These are phyloP conservation scores for Camellia oleifera DNA, from an alignment of 179 eudicot genomes.

Conservation along the genomic window DNA sequence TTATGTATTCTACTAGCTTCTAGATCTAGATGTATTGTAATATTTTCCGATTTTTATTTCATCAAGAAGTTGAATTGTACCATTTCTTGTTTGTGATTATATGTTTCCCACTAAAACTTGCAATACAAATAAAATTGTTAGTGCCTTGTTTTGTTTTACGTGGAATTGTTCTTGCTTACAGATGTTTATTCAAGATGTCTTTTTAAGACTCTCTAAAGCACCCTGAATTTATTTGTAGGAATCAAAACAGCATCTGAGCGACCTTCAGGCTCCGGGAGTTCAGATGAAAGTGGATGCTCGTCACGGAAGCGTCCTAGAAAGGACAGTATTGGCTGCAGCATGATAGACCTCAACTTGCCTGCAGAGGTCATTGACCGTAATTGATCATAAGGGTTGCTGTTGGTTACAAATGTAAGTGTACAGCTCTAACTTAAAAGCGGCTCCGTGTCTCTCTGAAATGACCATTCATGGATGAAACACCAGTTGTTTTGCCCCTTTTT, in stretches of 20 bases:
- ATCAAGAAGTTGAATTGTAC: too few relatives aligned
- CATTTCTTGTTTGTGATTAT: too few relatives aligned
- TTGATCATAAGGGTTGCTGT: conserved; percentile 11
- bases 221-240: conserved; percentile 16
- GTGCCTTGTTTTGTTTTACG: too few relatives aligned
- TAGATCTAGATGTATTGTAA: too few relatives aligned
- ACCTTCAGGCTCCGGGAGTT: conserved; percentile 36
- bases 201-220: neutral
- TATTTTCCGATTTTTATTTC: too few relatives aligned
- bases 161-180: too few relatives aligned
- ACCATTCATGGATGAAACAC: neutral
- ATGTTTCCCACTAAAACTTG: too few relatives aligned
- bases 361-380: conserved; percentile 28
- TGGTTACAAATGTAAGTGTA: conserved; percentile 9
- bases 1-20: neutral
- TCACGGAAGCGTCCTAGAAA: conserved; percentile 30
- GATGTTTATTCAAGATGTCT: too few relatives aligned
- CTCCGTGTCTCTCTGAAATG: neutral
- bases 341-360: conserved; percentile 40
- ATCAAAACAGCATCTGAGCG: conserved; percentile 14
- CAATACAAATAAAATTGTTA: too few relatives aligned
- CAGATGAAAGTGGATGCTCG: conserved; percentile 29
- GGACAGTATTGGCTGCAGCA: conserved; percentile 15
- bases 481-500: conserved; percentile 4
- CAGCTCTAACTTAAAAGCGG: conserved; percentile 23